phyloP scores from a whole-genome alignment of 768 basidiomycete genomes.

The Calocybe gangraenosa region DNA sequence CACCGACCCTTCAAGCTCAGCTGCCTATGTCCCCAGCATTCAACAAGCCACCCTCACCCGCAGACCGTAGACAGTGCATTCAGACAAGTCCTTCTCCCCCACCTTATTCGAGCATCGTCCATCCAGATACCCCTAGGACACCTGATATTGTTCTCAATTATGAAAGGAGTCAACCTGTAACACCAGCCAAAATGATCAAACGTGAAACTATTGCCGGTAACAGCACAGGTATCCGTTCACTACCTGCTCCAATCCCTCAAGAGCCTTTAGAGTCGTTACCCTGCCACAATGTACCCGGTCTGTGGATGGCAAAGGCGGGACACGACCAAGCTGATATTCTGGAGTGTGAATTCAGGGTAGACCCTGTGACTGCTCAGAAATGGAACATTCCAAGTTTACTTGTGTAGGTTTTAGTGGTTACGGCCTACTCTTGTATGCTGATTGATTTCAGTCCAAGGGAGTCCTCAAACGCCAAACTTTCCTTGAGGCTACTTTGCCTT shows the following conservation, averaged over 20 bases:
- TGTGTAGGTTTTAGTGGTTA: slow-evolving; percentile 12
- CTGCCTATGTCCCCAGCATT: no score
- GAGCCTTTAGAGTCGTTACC: slow-evolving; percentile 11
- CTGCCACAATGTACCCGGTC: slow-evolving; percentile 34
- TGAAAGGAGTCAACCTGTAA: background rate
- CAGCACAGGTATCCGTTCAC: background rate
- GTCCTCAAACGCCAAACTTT: slow-evolving; percentile 16
- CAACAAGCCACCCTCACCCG: no score
- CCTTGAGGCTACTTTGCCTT: slow-evolving; percentile 32
- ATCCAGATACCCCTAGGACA: background rate
- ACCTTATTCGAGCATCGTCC: background rate
- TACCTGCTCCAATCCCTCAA: background rate
- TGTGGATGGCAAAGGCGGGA: slow-evolving; percentile 35
- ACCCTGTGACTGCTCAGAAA: slow-evolving; percentile 26
- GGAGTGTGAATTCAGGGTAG: slow-evolving; percentile 33
- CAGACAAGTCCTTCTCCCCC: no score
- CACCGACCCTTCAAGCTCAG: no score
- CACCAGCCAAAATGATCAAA: slow-evolving; percentile 1
- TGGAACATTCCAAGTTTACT: slow-evolving; percentile 24
- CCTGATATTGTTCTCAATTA: background rate
- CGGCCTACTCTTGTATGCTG: background rate
- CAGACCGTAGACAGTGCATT: no score
- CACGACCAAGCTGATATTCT: slow-evolving; percentile 26
- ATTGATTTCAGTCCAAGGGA: background rate
- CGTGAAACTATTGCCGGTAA: slow-evolving; percentile 9